Evolutionary conservation across 2,329 filamentous ascomycete species (phyloP).

Genomic region (Stenocarpella maydis): DNA sequence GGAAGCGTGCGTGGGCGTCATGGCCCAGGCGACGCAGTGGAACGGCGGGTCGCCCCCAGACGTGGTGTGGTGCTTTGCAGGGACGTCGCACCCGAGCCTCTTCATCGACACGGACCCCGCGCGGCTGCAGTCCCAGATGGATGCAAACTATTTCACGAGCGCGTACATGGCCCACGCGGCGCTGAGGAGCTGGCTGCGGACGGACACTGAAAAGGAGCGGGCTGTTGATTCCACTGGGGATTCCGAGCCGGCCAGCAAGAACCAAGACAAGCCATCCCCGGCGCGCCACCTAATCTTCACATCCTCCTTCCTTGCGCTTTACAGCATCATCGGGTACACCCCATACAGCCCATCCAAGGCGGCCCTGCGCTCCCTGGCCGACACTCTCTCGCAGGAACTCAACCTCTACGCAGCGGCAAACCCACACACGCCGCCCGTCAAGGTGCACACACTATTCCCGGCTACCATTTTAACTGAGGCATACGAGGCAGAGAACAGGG

Average conservation of each 20-base stretch:
- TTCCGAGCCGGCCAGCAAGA: background rate
- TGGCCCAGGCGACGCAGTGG: background rate
- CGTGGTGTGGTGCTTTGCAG: slow-evolving; percentile 54
- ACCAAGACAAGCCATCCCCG: background rate
- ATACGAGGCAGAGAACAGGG: slow-evolving; percentile 49
- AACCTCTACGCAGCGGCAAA: slow-evolving; percentile 46
- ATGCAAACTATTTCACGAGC: slow-evolving; percentile 51
- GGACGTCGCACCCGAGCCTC: slow-evolving; percentile 62
- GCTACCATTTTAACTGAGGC: slow-evolving; percentile 70
- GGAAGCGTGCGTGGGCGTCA: background rate
- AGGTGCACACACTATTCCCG: slow-evolving; percentile 72
- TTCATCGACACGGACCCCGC: slow-evolving; percentile 48
- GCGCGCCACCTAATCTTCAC: slow-evolving; percentile 73
- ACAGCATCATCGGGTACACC: slow-evolving; percentile 69
- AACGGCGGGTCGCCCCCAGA: background rate
- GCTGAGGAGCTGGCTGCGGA: slow-evolving; percentile 42
- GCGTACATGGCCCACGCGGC: slow-evolving; percentile 49
- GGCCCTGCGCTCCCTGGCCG: slow-evolving; percentile 70
- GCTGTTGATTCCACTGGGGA: background rate
- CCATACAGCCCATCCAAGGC: slow-evolving; percentile 74
- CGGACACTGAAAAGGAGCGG: background rate
- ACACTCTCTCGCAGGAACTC: slow-evolving; percentile 69
- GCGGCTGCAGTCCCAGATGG: slow-evolving; percentile 47
- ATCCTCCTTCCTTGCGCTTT: slow-evolving; percentile 68
- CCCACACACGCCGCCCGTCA: slow-evolving; percentile 48